Evolutionary conservation across 106 monocot species (phyloP).

Genomic region (Apostasia ramifera): DNA sequence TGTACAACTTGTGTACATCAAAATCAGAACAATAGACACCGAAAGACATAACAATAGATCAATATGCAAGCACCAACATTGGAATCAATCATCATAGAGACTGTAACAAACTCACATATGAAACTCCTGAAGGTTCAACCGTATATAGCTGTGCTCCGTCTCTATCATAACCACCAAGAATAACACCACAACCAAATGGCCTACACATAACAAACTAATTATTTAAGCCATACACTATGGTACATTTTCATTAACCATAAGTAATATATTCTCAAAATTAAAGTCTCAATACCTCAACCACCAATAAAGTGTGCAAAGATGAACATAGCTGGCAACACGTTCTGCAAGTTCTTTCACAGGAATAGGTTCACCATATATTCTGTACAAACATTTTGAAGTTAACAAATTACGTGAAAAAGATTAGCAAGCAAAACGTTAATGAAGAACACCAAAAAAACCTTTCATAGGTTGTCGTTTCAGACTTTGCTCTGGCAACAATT

Average conservation of each 20-base stretch:
- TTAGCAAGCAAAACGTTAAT: not conserved
- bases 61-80: not conserved
- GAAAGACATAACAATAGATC: not conserved
- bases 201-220: slow-evolving; percentile 17
- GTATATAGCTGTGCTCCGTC: slow-evolving; percentile 99
- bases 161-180: slow-evolving; percentile 98
- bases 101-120: slow-evolving; percentile 65
- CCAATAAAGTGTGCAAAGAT: slow-evolving; percentile 99
- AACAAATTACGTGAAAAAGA: not conserved
- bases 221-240: not conserved
- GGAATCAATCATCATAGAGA: not conserved
- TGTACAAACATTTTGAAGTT: slow-evolving; percentile 16
- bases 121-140: slow-evolving; percentile 96
- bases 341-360: slow-evolving; percentile 97
- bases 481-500: slow-evolving; percentile 76
- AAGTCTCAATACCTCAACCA: slow-evolving; percentile 65
- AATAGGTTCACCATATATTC: slow-evolving; percentile 93
- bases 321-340: slow-evolving; percentile 98
- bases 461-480: slow-evolving; percentile 71
- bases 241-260: not conserved
- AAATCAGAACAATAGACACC: not conserved
- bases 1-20: not conserved
- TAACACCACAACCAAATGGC: slow-evolving; percentile 95
- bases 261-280: not conserved
- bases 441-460: slow-evolving; percentile 19